Percentiles rank a stretch among this genome's conserved stretches.
Evolutionary conservation across 805 yeast genomes (phyloP).

Genomic region (Saitoella complicata): DNA sequence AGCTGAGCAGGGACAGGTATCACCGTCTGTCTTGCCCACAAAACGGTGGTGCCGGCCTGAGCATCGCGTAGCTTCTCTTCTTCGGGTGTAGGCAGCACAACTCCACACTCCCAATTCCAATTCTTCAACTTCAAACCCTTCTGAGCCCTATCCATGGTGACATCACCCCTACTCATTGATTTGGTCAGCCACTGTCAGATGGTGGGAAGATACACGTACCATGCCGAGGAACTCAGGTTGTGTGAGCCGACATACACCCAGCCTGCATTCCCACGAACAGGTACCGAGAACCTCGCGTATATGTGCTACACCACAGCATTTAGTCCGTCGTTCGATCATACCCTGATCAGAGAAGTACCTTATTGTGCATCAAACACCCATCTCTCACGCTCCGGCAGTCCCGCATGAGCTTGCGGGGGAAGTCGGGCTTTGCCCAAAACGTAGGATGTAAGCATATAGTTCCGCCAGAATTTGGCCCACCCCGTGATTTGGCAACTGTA

Average conservation of each 20-base stretch:
- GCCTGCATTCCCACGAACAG: slow-evolving; percentile 2
- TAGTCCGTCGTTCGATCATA: slow-evolving; percentile 4
- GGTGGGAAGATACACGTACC: slow-evolving; percentile 1
- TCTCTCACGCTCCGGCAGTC: slow-evolving; percentile 8
- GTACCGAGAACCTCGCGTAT: neutral
- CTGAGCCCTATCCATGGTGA: slow-evolving; percentile 5
- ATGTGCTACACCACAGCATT: neutral
- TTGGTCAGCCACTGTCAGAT: neutral
- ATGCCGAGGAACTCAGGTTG: slow-evolving; percentile 13
- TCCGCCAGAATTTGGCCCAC: slow-evolving; percentile 9
- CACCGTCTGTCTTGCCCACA: too few species aligned
- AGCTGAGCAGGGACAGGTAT: too few species aligned
- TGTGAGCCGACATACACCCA: slow-evolving; percentile 12
- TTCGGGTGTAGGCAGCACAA: slow-evolving; percentile 6
- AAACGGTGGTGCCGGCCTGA: too few species aligned
- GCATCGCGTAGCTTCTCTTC: too few species aligned
- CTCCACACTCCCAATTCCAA: slow-evolving; percentile 14
- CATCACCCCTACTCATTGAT: slow-evolving; percentile 8
- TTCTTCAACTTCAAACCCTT: slow-evolving; percentile 4
- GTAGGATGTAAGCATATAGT: slow-evolving; percentile 8
- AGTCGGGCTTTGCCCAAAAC: slow-evolving; percentile 8
- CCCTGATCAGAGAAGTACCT: slow-evolving; percentile 6
- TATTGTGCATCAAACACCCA: slow-evolving; percentile 12
- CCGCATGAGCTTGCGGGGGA: slow-evolving; percentile 9
- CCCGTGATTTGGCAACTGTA: slow-evolving; percentile 8